Percentiles rank a stretch among this genome's conserved stretches.
Conservation (phyloP, 306 rosid species). For the Lathyrus tuberosus region DNA sequence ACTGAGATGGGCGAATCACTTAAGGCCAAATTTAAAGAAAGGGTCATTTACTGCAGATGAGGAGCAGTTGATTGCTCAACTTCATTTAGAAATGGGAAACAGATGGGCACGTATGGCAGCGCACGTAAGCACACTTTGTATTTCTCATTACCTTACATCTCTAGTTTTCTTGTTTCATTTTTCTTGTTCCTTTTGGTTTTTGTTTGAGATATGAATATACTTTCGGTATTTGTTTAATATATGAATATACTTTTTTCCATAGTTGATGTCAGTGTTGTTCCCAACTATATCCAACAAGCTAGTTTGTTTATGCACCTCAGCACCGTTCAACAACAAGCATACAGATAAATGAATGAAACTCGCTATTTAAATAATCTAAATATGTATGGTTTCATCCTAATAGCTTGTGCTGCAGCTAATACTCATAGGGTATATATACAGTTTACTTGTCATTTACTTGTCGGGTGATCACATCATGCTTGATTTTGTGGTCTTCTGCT, state of each 20-base stretch:
- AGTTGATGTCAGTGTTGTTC: background rate
- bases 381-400: background rate
- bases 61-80: slow-evolving; percentile 77
- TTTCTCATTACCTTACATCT: slow-evolving; percentile 26
- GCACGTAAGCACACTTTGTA: slow-evolving; percentile 62
- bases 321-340: slow-evolving; percentile 20
- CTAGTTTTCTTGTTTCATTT: slow-evolving; percentile 22
- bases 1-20: slow-evolving; percentile 93
- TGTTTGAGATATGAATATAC: background rate
- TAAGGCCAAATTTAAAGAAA: slow-evolving; percentile 93
- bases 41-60: slow-evolving; percentile 84
- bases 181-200: slow-evolving; percentile 17
- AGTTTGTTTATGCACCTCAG: slow-evolving; percentile 10
- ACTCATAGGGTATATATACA: slow-evolving; percentile 17
- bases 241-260: background rate
- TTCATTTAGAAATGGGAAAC: slow-evolving; percentile 91
- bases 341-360: slow-evolving; percentile 2
- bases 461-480: background rate
- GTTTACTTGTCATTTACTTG: slow-evolving; percentile 29
- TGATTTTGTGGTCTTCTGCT: background rate
- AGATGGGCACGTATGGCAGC: slow-evolving; percentile 99
- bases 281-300: slow-evolving; percentile 3
- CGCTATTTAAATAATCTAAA: slow-evolving; percentile 1
- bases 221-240: background rate
- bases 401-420: slow-evolving; percentile 17